A percentile compares a stretch with the other conserved stretches of the same genome.
These are phyloP conservation scores for Novymonas esmeraldas DNA, from an alignment of 208 protist genomes.

Conservation along the genomic window DNA sequence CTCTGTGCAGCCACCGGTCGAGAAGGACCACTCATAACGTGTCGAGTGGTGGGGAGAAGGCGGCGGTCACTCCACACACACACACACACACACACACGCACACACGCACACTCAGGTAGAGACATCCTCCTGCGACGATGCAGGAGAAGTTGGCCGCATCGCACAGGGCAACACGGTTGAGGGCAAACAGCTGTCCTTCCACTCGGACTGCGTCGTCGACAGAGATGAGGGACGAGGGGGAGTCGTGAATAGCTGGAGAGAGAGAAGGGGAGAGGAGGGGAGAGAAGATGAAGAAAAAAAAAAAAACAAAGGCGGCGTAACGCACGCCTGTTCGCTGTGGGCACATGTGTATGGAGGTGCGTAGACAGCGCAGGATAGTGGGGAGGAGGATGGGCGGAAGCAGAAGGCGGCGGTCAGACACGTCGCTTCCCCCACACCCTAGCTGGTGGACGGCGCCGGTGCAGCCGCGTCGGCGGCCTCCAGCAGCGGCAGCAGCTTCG, in stretches of 20 bases:
- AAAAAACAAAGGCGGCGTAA: slow-evolving; percentile 9
- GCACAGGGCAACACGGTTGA: no score
- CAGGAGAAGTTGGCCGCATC: no score
- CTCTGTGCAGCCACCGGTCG: no score
- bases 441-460: background rate
- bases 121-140: background rate
- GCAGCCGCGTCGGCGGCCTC: background rate
- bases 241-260: background rate
- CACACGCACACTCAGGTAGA: background rate
- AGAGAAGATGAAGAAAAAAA: slow-evolving; percentile 2
- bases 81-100: background rate
- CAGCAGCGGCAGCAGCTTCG: slow-evolving; percentile 64
- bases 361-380: no score
- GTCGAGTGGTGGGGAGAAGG: no score
- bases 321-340: background rate
- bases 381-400: no score
- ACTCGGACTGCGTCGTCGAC: no score
- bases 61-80: background rate
- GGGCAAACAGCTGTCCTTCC: no score
- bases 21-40: no score
- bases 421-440: no score
- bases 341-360: background rate
- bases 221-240: no score
- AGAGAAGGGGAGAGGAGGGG: background rate
- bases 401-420: no score